Conservation (phyloP, 2,329 filamentous ascomycete genomes). For the Fusarium sp. region DNA sequence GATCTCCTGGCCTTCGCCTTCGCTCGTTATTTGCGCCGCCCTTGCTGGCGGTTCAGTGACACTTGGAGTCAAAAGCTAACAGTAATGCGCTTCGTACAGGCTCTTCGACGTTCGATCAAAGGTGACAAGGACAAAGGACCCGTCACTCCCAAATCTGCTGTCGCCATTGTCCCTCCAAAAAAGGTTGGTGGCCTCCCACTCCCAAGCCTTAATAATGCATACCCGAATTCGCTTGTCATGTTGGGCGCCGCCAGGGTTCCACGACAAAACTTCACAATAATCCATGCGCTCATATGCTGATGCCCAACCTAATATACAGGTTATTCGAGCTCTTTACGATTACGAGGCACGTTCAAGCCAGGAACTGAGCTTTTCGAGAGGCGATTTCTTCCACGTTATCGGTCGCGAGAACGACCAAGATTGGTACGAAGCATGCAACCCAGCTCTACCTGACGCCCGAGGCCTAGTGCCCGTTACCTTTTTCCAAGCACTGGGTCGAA, state of each 20-base stretch:
- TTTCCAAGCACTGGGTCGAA: conserved; percentile 93
- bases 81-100: conserved; percentile 67
- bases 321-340: conserved; percentile 96
- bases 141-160: conserved; percentile 85
- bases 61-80: conserved; percentile 54
- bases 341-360: conserved; percentile 82
- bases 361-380: conserved; percentile 90
- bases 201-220: conserved; percentile 34
- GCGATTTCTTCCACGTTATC: conserved; percentile 98
- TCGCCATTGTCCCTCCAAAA: conserved; percentile 91
- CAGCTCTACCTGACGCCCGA: conserved; percentile 84
- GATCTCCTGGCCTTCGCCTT: conserved; percentile 15
- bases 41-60: conserved; percentile 30
- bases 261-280: conserved; percentile 24
- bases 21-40: conserved; percentile 28
- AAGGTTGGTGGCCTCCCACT: conserved; percentile 72
- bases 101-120: conserved; percentile 89
- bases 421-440: conserved; percentile 99
- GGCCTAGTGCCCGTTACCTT: conserved; percentile 94
- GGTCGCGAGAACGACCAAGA: conserved; percentile 92
- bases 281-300: conserved; percentile 38
- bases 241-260: conserved; percentile 31
- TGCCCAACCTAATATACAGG: conserved; percentile 64
- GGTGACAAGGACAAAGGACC: conserved; percentile 85
- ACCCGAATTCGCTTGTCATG: conserved; percentile 27